Evolutionary conservation across 371 early-diverging fungal species (phyloP), one percentile per base, ranked within the genome.

Genomic region (Rhizopus stolonifer): DNA sequence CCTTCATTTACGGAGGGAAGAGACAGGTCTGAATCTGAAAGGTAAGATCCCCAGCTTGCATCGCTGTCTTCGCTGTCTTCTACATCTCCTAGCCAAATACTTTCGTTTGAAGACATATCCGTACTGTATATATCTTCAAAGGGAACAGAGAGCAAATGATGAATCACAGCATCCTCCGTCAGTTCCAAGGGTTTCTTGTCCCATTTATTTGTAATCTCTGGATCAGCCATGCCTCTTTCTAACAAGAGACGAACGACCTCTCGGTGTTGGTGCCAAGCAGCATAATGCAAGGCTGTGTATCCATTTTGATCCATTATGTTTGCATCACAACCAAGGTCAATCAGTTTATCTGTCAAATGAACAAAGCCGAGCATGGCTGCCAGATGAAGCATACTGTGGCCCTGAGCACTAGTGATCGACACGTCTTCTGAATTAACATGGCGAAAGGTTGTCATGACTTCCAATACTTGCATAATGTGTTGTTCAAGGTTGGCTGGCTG

Each of bases 381-480:
- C 1, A 75, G 53, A 59, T 75, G 76, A 14, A 75, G 64, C 76
- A 75, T 69, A 3, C 65, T 75, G 32, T 75, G 76, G 5, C 70
- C 66, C 38, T 71, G 76, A 2, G 60, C 56, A 48, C 58, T 72
- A 1, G 68, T 60, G 7, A 69, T 50, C 2, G 72, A 75, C 8
- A 73, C 61, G 54, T 69, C 67, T 2, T 52, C 52, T 19, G 63
- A 48, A 17, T 69, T 49, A 14, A 71, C 72, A 47, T 71, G 60
- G 25, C 61, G 65, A 46, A 71, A 60, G 7, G 69, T 69, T 40
- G 62, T 54, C 67, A 74, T 74, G 34, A 74, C 67, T 46, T 71
- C 53, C 3, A 69, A 48, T 4, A 72, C 70, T 58, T 72, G 76
- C 43, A 75, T 72, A 40, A 75, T 68, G 33, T 72, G 70, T 10